A percentile compares a stretch with the other conserved stretches of the same genome.
Evolutionary conservation across 2,329 filamentous ascomycete species (phyloP).

Genomic region (Aspergillus fumigatiaffinis): DNA sequence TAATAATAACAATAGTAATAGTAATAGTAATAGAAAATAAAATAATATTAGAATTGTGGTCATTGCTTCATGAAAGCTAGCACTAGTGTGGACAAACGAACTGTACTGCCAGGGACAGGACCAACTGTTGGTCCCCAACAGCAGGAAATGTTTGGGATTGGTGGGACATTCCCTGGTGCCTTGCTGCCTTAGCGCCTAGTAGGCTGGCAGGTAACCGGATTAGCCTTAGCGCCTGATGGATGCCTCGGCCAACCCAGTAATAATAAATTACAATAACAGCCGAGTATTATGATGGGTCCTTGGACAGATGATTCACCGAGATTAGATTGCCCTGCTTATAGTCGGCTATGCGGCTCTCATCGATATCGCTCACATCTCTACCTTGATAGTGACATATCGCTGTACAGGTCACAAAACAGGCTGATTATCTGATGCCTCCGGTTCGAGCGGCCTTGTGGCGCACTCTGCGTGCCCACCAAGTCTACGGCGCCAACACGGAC

Average conservation of each 20-base stretch:
- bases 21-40: neutral
- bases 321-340: neutral
- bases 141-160: neutral
- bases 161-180: neutral
- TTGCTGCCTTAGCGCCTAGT: neutral
- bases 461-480: constrained; percentile 64
- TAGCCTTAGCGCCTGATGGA: neutral
- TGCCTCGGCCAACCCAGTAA: neutral
- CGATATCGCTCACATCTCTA: neutral
- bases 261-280: too few relatives aligned
- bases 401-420: neutral
- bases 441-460: constrained; percentile 63
- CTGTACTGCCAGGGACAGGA: neutral
- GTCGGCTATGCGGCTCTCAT: neutral
- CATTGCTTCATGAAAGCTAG: neutral
- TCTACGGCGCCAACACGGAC: constrained; percentile 80
- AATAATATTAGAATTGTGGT: neutral
- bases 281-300: neutral
- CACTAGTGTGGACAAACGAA: too few relatives aligned
- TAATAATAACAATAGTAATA: neutral
- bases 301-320: neutral
- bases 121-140: neutral
- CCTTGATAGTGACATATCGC: neutral
- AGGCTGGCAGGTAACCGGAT: neutral
- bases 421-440: constrained; percentile 38